These are phyloP conservation scores for Tetracladium setigerum DNA, from an alignment of 495 filamentous ascomycete species.

Conservation along the genomic window DNA sequence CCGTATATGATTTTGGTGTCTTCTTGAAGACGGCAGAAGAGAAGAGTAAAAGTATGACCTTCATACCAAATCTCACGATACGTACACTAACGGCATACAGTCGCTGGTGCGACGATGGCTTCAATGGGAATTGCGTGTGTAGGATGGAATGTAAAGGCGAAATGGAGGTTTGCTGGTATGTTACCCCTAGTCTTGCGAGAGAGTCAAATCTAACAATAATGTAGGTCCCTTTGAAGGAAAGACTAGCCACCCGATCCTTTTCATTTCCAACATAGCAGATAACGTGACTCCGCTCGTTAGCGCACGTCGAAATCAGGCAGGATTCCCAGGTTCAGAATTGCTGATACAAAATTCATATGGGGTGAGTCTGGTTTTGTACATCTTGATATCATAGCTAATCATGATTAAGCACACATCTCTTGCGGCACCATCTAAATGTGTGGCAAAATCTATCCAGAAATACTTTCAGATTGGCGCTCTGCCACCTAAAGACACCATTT, in stretches of 20 bases:
- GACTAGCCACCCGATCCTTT: constrained; percentile 46
- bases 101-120: constrained; percentile 52
- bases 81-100: neutral
- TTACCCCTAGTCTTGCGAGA: neutral
- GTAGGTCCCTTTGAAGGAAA: constrained; percentile 35
- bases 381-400: too few relatives aligned
- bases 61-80: too few relatives aligned
- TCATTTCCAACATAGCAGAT: constrained; percentile 47
- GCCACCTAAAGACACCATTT: constrained; percentile 8
- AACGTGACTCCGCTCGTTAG: constrained; percentile 46
- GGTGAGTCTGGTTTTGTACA: constrained; percentile 10
- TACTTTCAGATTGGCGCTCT: constrained; percentile 21
- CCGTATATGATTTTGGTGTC: constrained; percentile 34
- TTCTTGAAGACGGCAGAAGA: constrained; percentile 36
- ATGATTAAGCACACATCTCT: constrained; percentile 16
- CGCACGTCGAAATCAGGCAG: constrained; percentile 39
- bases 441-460: constrained; percentile 2
- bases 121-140: constrained; percentile 47
- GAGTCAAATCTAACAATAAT: neutral
- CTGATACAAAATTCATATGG: constrained; percentile 48
- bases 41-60: constrained; percentile 29
- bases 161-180: constrained; percentile 46
- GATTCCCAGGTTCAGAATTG: constrained; percentile 44
- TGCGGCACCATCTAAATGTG: constrained; percentile 14
- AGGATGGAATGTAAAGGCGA: constrained; percentile 47